Evolutionary conservation across 1,284 basidiomycete species (phyloP).

Genomic region (Rhodotorula sp.): DNA sequence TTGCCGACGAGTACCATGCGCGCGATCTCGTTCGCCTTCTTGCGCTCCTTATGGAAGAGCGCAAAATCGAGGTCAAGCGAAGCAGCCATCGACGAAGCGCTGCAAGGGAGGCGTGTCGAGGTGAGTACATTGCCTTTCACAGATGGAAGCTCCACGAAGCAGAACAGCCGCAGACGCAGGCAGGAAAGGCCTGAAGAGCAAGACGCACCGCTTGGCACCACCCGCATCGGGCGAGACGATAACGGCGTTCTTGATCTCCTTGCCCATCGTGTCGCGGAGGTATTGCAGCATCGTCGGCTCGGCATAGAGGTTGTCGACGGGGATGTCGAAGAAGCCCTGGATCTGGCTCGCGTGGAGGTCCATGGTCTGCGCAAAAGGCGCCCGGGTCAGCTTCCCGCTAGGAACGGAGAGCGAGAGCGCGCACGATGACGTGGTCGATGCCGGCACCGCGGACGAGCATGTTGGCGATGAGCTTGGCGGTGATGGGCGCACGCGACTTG

Average conservation of each 20-base stretch:
- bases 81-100: slow-evolving; percentile 96
- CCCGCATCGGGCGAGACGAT: slow-evolving; percentile 99
- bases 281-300: slow-evolving; percentile 96
- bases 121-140: no score
- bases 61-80: slow-evolving; percentile 97
- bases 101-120: slow-evolving; percentile 49
- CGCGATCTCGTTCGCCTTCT: slow-evolving; percentile 98
- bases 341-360: slow-evolving; percentile 98
- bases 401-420: slow-evolving; percentile 49
- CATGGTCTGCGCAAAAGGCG: slow-evolving; percentile 73
- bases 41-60: slow-evolving; percentile 99
- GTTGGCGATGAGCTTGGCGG: slow-evolving; percentile 97
- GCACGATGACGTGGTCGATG: slow-evolving; percentile 96
- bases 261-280: slow-evolving; percentile 86
- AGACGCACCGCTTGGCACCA: slow-evolving; percentile 85
- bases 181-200: fast-evolving
- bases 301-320: slow-evolving; percentile 98
- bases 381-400: not conserved
- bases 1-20: slow-evolving; percentile 98
- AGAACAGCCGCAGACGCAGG: no score
- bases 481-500: slow-evolving; percentile 97
- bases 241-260: slow-evolving; percentile 71
- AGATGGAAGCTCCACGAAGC: no score
- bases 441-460: slow-evolving; percentile 93
- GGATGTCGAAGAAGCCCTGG: slow-evolving; percentile 99